Evolutionary conservation across 805 yeast genomes (phyloP).

Genomic region (Starmerella sp.): DNA sequence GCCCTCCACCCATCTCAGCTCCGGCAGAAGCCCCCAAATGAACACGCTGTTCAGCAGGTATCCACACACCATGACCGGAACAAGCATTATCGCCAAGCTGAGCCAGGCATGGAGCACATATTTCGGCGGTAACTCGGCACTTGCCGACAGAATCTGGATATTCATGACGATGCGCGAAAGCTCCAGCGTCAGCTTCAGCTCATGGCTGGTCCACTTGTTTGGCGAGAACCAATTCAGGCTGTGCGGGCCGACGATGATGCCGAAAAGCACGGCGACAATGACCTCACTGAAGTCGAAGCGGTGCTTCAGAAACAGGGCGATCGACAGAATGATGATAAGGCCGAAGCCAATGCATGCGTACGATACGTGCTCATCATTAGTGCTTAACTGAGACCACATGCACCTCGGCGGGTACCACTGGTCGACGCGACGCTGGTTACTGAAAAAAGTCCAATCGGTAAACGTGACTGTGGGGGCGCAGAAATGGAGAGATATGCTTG

Average conservation of each 20-base stretch:
- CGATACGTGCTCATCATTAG: slow-evolving; percentile 51
- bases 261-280: slow-evolving; percentile 73
- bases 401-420: neutral
- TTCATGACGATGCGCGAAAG: slow-evolving; percentile 49
- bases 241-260: slow-evolving; percentile 81
- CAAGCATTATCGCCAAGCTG: slow-evolving; percentile 44
- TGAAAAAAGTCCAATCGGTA: neutral
- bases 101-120: slow-evolving; percentile 51
- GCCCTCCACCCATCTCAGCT: slow-evolving; percentile 43
- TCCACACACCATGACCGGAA: slow-evolving; percentile 62
- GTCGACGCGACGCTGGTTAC: neutral
- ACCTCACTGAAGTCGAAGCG: slow-evolving; percentile 83
- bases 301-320: slow-evolving; percentile 74
- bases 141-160: slow-evolving; percentile 61
- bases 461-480: neutral
- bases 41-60: slow-evolving; percentile 57
- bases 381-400: slow-evolving; percentile 18
- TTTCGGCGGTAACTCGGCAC: slow-evolving; percentile 60
- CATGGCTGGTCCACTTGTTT: slow-evolving; percentile 69
- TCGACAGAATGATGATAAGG: slow-evolving; percentile 66
- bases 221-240: slow-evolving; percentile 77
- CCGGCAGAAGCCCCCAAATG: slow-evolving; percentile 51
- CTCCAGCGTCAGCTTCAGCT: slow-evolving; percentile 16
- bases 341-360: slow-evolving; percentile 82
- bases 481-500: neutral